Base-by-base conservation (phyloP, 2,329 filamentous ascomycete genomes). In the Alternaria brassicicola region DNA sequence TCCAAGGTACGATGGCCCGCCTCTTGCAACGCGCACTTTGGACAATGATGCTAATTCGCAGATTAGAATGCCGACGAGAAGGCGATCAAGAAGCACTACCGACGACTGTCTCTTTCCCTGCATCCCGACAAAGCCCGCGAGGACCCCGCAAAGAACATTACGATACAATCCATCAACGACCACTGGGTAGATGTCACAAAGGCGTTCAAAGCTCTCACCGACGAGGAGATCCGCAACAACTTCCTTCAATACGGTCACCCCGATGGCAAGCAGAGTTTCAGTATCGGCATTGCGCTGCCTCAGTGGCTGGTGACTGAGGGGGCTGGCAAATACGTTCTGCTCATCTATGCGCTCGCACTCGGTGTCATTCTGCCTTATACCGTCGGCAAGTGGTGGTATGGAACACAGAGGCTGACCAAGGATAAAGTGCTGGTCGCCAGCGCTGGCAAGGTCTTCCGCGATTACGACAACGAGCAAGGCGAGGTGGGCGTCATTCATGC, bases 301-400 rank as follows among this genome's bases (percentile, higher is more conserved):
- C 90, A 95, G 76, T 92, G 95, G 79, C 93, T 99, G 70, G 86
- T 99, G 54, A 90, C 91, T 13, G 92, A 97, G 67, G 94, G 93
- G 54, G 96, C 95, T 77, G 94, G 93, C 66, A 98, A 97, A 82
- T 98, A 96, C 74, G 90, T 99, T 52, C 83, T 99, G 60, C 83
- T 97, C 56, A 85, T 97, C 63, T 99, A 99, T 77, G 93, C 92
- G 35, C 79, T 89, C 31, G 85, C 98, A 36, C 88, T 99, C 50
- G 95, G 94, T 54, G 91, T 98, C 61, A 82, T 97, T 59, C 83
- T 99, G 51, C 95, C 95, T 3, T 99, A 96, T 77, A 83, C 95
- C 46, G 94, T 99, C 55, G 95, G 95, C 46, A 93, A 90, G 58
- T 99, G 95, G 95, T 99, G 95, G 95, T 99, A 99, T 76, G 95